Evolutionary conservation across 179 eudicot genomes (phyloP).

Genomic region (Beta corolliflora): DNA sequence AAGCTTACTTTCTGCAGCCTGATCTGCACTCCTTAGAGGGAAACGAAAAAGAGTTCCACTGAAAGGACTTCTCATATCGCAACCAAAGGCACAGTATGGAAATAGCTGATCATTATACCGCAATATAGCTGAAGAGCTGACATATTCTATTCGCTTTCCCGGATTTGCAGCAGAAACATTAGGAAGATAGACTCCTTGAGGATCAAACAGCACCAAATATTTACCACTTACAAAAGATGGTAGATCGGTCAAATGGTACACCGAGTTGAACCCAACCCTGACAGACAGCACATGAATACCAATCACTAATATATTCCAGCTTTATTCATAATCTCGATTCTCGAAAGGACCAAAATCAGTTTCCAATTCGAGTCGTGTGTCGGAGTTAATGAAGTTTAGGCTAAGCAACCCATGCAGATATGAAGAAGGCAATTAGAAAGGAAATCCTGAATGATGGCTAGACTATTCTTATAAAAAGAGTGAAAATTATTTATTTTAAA

Average conservation of each 20-base stretch:
- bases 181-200: conserved; percentile 95
- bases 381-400: not conserved
- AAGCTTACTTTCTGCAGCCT: conserved; percentile 87
- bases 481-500: not conserved
- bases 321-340: not conserved
- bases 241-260: conserved; percentile 95
- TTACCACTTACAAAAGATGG: conserved; percentile 99
- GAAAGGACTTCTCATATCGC: conserved; percentile 87
- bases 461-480: not conserved
- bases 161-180: conserved; percentile 93
- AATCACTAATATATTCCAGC: conserved; percentile 13
- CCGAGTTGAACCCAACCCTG: conserved; percentile 99
- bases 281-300: conserved; percentile 12
- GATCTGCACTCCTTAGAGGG: conserved; percentile 91
- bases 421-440: not conserved
- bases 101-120: conserved; percentile 82
- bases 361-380: not conserved
- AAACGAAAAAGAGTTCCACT: conserved; percentile 94
- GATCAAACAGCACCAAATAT: conserved; percentile 90
- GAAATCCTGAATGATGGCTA: not conserved
- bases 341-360: not conserved
- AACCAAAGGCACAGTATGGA: conserved; percentile 96
- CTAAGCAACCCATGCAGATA: conserved; percentile 1
- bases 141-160: conserved; percentile 94
- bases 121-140: conserved; percentile 83